Percentiles rank a stretch among this genome's conserved stretches.
phyloP scores from a whole-genome alignment of 257 asterid species.

The Ophiorrhiza pumila region DNA sequence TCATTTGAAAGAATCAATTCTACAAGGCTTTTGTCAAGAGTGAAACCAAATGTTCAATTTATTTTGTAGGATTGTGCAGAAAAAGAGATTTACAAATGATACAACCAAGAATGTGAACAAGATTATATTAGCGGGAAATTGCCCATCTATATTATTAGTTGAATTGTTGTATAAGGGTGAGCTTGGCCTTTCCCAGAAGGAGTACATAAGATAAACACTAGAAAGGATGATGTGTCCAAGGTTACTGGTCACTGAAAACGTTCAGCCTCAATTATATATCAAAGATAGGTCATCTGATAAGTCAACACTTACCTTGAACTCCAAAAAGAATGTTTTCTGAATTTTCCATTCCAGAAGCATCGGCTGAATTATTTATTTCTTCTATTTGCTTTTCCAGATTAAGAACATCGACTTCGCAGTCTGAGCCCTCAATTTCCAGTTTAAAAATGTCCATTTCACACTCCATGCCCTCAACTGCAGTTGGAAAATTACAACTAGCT shows the following conservation, averaged over 20 bases:
- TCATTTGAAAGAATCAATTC: not conserved
- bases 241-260: not conserved
- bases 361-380: not conserved
- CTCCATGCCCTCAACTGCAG: constrained; percentile 31
- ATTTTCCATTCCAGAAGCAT: constrained; percentile 12
- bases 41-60: not conserved
- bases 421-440: constrained; percentile 41
- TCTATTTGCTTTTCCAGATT: constrained; percentile 20
- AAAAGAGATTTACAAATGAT: not conserved
- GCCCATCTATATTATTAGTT: not conserved
- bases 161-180: not conserved
- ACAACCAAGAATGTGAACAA: not conserved
- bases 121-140: not conserved
- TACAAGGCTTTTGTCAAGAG: not conserved
- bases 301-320: not conserved
- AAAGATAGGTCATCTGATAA: not conserved
- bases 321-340: constrained; percentile 9
- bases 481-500: constrained; percentile 21
- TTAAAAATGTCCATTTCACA: constrained; percentile 41
- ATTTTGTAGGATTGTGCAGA: not conserved
- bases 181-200: not conserved
- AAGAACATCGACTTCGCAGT: constrained; percentile 44
- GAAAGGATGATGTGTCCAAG: not conserved
- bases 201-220: too few relatives aligned
- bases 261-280: not conserved